A percentile compares a stretch with the other conserved stretches of the same genome.
These are phyloP conservation scores for Sphagnum magellanicum DNA, from an alignment of 228 moss, liverwort and hornwort genomes.

Conservation along the genomic window DNA sequence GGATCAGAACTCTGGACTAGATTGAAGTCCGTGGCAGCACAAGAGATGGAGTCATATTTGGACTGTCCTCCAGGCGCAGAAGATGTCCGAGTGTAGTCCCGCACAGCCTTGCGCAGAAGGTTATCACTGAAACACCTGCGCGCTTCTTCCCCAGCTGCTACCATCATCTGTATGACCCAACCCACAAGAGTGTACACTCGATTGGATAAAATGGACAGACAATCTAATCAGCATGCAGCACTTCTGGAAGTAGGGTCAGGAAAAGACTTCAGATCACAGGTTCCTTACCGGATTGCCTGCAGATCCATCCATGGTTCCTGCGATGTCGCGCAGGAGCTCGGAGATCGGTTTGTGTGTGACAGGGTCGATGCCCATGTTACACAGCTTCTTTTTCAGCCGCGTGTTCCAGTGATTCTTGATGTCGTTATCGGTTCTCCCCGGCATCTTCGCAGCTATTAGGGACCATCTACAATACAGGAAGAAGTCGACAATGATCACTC, in stretches of 20 bases:
- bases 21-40: constrained; percentile 9
- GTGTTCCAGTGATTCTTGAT: constrained; percentile 70
- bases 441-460: constrained; percentile 58
- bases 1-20: constrained; percentile 37
- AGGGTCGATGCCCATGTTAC: constrained; percentile 60
- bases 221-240: too few relatives aligned
- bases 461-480: constrained; percentile 29
- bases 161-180: constrained; percentile 3
- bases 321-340: constrained; percentile 50
- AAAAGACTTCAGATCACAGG: too few relatives aligned
- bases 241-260: too few relatives aligned
- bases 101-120: constrained; percentile 47
- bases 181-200: not conserved
- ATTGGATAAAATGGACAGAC: too few relatives aligned
- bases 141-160: constrained; percentile 27
- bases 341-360: constrained; percentile 63
- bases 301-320: constrained; percentile 51
- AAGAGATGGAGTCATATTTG: constrained; percentile 19
- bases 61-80: constrained; percentile 6
- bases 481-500: not conserved
- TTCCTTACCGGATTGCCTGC: constrained; percentile 37
- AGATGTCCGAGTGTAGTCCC: constrained; percentile 42
- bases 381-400: constrained; percentile 51
- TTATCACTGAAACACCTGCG: constrained; percentile 51
- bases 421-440: constrained; percentile 52